Percentiles rank a stretch among this genome's conserved stretches.
Conservation (phyloP, 2,329 filamentous ascomycete genomes). For the Botryotinia calthae region DNA sequence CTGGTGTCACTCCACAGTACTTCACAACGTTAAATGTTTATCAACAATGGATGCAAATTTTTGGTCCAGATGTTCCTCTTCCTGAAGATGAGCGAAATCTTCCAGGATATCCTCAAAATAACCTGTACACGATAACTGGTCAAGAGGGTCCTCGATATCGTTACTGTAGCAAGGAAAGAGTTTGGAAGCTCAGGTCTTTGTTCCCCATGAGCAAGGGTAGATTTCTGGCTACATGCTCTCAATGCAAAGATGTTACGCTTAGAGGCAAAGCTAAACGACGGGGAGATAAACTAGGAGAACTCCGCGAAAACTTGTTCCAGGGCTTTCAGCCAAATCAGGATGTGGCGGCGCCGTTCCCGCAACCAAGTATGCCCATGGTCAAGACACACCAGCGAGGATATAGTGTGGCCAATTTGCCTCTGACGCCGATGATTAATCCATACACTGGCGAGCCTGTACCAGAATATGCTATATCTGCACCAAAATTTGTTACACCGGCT, state of each 20-base stretch:
- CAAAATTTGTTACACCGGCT: not conserved
- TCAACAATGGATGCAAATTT: not conserved
- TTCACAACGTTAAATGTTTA: not conserved
- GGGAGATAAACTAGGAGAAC: not conserved
- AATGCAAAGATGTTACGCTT: fast-evolving
- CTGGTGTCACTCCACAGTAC: not conserved
- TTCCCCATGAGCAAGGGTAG: not conserved
- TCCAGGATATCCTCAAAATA: not conserved
- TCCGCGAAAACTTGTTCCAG: not conserved
- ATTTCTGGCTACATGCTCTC: not conserved
- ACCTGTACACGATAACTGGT: not conserved
- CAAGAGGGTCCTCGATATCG: not conserved
- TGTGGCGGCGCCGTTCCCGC: not conserved
- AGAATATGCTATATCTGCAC: not conserved
- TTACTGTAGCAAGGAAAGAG: not conserved
- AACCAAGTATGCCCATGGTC: not conserved
- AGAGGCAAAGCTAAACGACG: not conserved
- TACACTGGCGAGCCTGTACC: not conserved
- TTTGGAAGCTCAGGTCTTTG: not conserved
- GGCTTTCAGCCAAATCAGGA: not conserved
- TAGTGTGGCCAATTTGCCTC: not conserved
- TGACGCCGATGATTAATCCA: not conserved
- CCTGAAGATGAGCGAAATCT: not conserved
- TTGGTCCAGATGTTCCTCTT: not conserved
- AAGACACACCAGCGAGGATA: not conserved